Conservation (phyloP, 495 filamentous ascomycete species). For the Penicillium flavigenum region DNA sequence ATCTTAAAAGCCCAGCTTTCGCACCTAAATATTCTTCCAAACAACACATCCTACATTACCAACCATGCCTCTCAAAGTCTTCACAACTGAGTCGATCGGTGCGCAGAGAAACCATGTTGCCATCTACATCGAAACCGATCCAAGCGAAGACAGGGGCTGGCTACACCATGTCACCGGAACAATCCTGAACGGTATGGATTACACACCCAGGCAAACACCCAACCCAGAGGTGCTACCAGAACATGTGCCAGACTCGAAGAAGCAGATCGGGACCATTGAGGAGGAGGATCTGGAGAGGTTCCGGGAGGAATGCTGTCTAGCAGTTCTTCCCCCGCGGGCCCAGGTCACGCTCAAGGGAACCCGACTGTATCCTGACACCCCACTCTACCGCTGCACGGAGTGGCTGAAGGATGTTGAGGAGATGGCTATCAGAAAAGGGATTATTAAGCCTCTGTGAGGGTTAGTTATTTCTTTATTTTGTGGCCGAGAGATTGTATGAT, state of each 20-base stretch:
- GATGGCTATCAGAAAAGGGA: slow-evolving; percentile 18
- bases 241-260: slow-evolving; percentile 10
- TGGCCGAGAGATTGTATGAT: background rate
- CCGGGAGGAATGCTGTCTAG: slow-evolving; percentile 6
- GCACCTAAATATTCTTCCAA: background rate
- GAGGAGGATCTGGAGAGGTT: slow-evolving; percentile 6
- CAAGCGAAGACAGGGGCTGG: slow-evolving; percentile 3
- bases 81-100: slow-evolving; percentile 11
- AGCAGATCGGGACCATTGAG: slow-evolving; percentile 12
- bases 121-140: slow-evolving; percentile 19
- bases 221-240: slow-evolving; percentile 9
- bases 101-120: slow-evolving; percentile 11
- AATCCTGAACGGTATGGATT: slow-evolving; percentile 15
- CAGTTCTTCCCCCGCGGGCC: slow-evolving; percentile 9
- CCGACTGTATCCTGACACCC: slow-evolving; percentile 11
- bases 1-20: background rate
- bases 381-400: slow-evolving; percentile 13
- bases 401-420: slow-evolving; percentile 21
- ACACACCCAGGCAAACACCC: slow-evolving; percentile 5
- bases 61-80: slow-evolving; percentile 10
- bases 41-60: background rate
- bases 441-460: slow-evolving; percentile 8
- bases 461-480: background rate
- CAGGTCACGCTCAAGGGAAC: slow-evolving; percentile 10
- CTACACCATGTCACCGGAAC: slow-evolving; percentile 17